These are phyloP conservation scores for Xylaria polymorpha DNA, from an alignment of 2,329 filamentous ascomycete genomes.

Conservation along the genomic window DNA sequence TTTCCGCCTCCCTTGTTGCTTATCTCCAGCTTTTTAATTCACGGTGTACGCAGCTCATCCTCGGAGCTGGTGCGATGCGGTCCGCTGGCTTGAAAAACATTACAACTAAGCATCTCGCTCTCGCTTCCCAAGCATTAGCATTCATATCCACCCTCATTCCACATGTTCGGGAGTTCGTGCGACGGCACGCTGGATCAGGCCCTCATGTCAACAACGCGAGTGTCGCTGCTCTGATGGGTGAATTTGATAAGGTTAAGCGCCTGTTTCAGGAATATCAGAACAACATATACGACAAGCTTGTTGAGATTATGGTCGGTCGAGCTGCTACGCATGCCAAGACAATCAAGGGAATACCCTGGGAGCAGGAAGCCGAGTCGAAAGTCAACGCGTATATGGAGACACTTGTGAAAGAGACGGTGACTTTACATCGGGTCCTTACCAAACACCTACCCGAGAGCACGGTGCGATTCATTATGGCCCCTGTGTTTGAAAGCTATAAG, in stretches of 20 bases:
- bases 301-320: conserved; percentile 89
- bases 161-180: conserved; percentile 90
- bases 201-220: conserved; percentile 55
- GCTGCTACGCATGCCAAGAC: conserved; percentile 78
- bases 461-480: conserved; percentile 84
- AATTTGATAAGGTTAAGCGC: conserved; percentile 89
- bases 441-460: conserved; percentile 83
- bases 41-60: conserved; percentile 92
- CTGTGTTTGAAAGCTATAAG: conserved; percentile 84
- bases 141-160: conserved; percentile 90
- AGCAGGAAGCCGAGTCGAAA: conserved; percentile 59
- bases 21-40: conserved; percentile 96
- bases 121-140: conserved; percentile 87
- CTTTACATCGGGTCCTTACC: conserved; percentile 82
- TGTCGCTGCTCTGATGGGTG: conserved; percentile 73
- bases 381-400: conserved; percentile 86
- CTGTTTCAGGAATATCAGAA: conserved; percentile 89
- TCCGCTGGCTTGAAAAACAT: conserved; percentile 95
- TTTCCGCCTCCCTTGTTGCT: conserved; percentile 81
- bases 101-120: conserved; percentile 91
- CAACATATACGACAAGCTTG: conserved; percentile 90
- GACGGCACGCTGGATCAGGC: conserved; percentile 73
- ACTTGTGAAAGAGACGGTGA: conserved; percentile 85
- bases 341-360: conserved; percentile 82
- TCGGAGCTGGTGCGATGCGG: conserved; percentile 90